Percentiles rank a stretch among this genome's conserved stretches.
Evolutionary conservation across 2,329 filamentous ascomycete species (phyloP).

Genomic region (Coniochaeta ligniaria): DNA sequence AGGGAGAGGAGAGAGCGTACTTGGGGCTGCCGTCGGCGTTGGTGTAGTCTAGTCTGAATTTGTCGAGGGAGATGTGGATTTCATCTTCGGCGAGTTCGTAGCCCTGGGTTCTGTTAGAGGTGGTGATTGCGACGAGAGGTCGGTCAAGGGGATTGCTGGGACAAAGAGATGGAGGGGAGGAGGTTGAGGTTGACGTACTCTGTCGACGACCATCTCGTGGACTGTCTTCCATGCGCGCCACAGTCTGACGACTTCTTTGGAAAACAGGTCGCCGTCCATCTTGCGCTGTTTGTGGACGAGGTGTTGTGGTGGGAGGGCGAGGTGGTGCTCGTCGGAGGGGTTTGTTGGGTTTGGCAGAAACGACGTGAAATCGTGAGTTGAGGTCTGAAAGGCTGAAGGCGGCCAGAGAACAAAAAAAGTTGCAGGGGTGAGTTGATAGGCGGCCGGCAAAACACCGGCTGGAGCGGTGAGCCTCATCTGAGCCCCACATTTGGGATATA

Average conservation of each 20-base stretch:
- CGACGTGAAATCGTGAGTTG: neutral
- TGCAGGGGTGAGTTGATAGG: neutral
- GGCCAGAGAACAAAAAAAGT: constrained; percentile 3
- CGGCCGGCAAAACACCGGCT: neutral
- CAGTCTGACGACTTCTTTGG: constrained; percentile 56
- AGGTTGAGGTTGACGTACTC: constrained; percentile 53
- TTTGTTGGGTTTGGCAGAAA: neutral
- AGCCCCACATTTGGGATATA: neutral
- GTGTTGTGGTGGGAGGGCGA: neutral
- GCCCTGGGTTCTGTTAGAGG: constrained; percentile 48
- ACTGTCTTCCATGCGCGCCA: constrained; percentile 94
- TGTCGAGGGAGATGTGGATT: constrained; percentile 76
- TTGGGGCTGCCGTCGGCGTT: constrained; percentile 67
- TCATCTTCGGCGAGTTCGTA: constrained; percentile 90
- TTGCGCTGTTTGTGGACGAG: constrained; percentile 6
- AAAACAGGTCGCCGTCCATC: constrained; percentile 35
- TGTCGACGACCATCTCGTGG: constrained; percentile 89
- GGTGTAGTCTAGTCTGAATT: constrained; percentile 68
- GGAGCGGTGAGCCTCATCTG: neutral
- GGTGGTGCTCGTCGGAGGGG: neutral
- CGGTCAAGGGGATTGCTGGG: constrained; percentile 5
- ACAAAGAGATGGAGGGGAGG: constrained; percentile 7
- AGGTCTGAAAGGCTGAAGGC: constrained; percentile 2
- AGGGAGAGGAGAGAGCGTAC: constrained; percentile 40
- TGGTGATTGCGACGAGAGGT: neutral